Evolutionary conservation across 306 rosid genomes (phyloP), one percentile per base, ranked within the genome.

Genomic region (Biancaea sappan): DNA sequence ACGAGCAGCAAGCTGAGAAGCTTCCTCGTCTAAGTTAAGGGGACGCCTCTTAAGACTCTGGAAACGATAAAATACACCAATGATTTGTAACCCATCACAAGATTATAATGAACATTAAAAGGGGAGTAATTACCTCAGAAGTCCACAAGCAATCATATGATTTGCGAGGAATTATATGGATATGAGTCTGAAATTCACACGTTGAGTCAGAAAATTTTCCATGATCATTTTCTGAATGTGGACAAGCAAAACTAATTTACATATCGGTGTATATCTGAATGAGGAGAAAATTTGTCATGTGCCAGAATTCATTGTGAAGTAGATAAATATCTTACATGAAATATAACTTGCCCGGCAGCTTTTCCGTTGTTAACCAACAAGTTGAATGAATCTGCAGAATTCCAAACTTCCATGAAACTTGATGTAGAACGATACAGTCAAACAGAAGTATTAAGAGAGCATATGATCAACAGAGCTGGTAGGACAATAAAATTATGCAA

Each of bases 291-390:
- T n/a, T n/a, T n/a, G 2, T 37, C 12, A 21, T 48, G 44, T 71
- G 38, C 25, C 8, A 48, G 41, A 16, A 8, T 59, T 50, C 59
- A 62, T 56, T 50, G 15, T 14, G 38, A 38, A 62, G 71, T 66
- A 62, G 21, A 59, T 52, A 24, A 78, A 51, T 16, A 43, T 81
- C 97, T 84, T 76, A 94, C 99, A 81, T 94, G 99, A 85, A 88
- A 94, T 84, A 94, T 86, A 70, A 94, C 97, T 90, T 94, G 99
- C 48, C 99, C 99, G 46, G 97, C 97, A 67, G 93, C 92, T 66
- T 26, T 84, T 21, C 99, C 99, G 34, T 87, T 91, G 89, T 94
- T 94, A 69, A 92, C 88, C 78, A 94, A 76, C 83, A 94, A 74
- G 86, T 92, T 94, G 90, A 94, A 94, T 51, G 99, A 87, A 91